Base-by-base conservation (phyloP, 2,329 filamentous ascomycete genomes). In the Phialocephala subalpina region DNA sequence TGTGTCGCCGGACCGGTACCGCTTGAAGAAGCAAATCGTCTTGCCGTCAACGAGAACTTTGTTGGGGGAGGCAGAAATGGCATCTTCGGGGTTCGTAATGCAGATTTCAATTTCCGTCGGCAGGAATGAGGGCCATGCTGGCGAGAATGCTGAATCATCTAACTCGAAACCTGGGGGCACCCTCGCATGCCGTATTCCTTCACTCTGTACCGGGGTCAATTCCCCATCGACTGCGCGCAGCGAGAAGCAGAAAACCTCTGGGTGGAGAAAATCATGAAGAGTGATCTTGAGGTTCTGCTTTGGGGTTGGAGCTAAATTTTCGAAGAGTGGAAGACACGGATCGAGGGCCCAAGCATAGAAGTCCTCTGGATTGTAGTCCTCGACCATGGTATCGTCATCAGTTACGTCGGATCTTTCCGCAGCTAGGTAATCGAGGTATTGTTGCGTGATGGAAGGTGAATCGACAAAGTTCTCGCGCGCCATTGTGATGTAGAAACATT, bases 321-420 rank as follows among this genome's bases (percentile, higher is more conserved):
- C 45, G 53, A 71, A 71, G 33, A 65, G 60, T 16, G 63, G 63
- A 25, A 63, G 40, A 62, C 65, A 66, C 9, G 67, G 67, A 12
- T 66, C 38, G 12, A 71, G 55, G 27, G 64, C 62, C 69, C 66
- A 70, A 38, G 55, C 64, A 55, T 71, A 67, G 63, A 71, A 67
- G 55, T 69, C 66, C 47, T 71, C 69, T 27, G 57, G 61, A 27
- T 36, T 40, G 49, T 35, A 35, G 56, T 57, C 47, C 42, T 11
- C 49, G 56, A 36, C 36, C 56, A 58, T 67, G 16, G 63, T n/a
- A 35, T 56, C 61, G 38, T 61, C 57, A 66, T 59, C 60, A 64
- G 11, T 55, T 52, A 33, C 9, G 29, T 33, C 63, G 36, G 59
- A 45, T 65, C 65, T 63, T 64, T 67, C 55, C 38, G 64, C 61